Percentiles rank a stretch among this genome's conserved stretches.
phyloP scores from a whole-genome alignment of 2,329 filamentous ascomycete genomes.

The Colletotrichum phormii region DNA sequence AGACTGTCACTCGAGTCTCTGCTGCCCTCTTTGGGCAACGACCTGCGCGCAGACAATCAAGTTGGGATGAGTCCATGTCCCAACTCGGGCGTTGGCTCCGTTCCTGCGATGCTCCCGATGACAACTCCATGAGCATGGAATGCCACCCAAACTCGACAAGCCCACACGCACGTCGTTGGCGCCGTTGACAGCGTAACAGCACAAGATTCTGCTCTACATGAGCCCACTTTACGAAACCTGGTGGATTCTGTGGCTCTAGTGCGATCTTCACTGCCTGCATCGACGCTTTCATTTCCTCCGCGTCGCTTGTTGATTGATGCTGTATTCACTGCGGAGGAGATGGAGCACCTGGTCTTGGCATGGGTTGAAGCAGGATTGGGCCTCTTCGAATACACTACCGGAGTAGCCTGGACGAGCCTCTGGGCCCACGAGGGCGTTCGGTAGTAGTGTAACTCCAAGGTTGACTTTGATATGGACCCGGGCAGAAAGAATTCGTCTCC shows the following conservation, averaged over 20 bases:
- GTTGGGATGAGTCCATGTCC: constrained; percentile 29
- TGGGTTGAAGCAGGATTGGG: background rate
- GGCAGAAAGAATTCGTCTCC: background rate
- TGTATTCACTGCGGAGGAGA: constrained; percentile 17
- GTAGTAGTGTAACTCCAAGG: constrained; percentile 4
- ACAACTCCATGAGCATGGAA: background rate
- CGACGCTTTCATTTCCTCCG: constrained; percentile 35
- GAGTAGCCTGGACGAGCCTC: constrained; percentile 2
- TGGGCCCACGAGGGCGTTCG: background rate
- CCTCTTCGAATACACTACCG: background rate
- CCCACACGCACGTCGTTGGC: background rate
- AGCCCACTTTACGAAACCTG: constrained; percentile 24
- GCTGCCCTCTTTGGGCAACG: constrained; percentile 21
- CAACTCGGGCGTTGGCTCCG: constrained; percentile 16
- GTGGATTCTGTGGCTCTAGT: constrained; percentile 25
- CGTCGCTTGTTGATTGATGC: constrained; percentile 34
- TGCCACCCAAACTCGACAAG: background rate
- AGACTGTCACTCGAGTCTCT: background rate
- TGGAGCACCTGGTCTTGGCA: constrained; percentile 12
- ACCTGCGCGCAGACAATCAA: constrained; percentile 24
- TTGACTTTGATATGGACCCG: background rate
- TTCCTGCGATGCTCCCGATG: background rate
- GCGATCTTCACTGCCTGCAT: constrained; percentile 34
- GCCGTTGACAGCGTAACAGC: background rate
- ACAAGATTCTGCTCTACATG: background rate